These are phyloP conservation scores for Cucumis hystrix DNA, from an alignment of 306 rosid species.

Conservation along the genomic window DNA sequence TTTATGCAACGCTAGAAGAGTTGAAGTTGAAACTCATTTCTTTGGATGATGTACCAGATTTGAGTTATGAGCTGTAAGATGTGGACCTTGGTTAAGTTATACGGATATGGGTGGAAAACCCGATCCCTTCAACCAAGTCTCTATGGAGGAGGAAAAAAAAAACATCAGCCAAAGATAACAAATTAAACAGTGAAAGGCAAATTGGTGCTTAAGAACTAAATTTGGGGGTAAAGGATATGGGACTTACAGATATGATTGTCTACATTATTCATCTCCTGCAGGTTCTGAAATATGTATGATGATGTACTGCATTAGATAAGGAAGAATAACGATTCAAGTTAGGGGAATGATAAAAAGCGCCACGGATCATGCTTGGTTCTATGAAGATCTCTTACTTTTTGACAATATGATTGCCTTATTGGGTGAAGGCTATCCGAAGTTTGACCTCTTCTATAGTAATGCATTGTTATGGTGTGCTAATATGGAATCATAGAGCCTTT, in stretches of 20 bases:
- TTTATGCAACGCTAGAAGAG: conserved; percentile 36
- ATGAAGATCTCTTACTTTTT: neutral
- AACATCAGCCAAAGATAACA: neutral
- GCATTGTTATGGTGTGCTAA: neutral
- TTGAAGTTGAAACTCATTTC: conserved; percentile 17
- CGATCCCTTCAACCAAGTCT: neutral
- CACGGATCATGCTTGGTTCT: neutral
- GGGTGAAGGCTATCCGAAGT: conserved; percentile 1
- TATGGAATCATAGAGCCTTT: neutral
- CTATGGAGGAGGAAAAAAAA: neutral
- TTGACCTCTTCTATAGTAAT: neutral
- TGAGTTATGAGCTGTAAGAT: neutral
- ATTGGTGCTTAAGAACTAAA: conserved; percentile 4
- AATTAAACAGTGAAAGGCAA: conserved; percentile 1
- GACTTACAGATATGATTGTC: conserved; percentile 2
- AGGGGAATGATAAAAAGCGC: neutral
- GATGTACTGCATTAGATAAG: neutral
- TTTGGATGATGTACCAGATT: neutral
- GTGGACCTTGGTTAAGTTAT: neutral
- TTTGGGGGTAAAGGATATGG: neutral
- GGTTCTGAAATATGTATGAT: conserved; percentile 1
- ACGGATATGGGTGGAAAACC: neutral
- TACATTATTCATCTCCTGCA: conserved; percentile 3
- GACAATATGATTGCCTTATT: conserved; percentile 2
- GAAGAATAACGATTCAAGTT: neutral